Percentiles rank a stretch among this genome's conserved stretches.
Conservation (phyloP, 2,329 filamentous ascomycete species). For the Aspergillus thermomutatus region DNA sequence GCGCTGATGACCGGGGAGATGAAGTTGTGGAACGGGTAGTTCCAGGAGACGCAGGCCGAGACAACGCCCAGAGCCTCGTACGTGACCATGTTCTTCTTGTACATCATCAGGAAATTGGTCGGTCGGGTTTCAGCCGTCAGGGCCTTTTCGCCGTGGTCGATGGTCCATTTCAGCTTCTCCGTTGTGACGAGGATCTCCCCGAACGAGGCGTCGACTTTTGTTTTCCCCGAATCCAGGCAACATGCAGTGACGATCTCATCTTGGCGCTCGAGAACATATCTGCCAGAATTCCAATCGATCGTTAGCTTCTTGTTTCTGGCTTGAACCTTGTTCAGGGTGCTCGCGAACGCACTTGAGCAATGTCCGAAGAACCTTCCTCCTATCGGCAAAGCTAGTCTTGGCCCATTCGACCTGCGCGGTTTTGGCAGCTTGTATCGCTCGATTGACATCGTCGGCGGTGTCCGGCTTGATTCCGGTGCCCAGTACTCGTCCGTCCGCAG, state of each 20-base stretch:
- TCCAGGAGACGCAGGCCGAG: constrained; percentile 92
- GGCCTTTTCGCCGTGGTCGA: constrained; percentile 82
- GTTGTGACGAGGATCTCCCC: constrained; percentile 92
- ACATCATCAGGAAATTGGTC: constrained; percentile 89
- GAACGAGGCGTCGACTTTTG: constrained; percentile 87
- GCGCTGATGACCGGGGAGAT: constrained; percentile 86
- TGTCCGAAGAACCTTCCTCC: constrained; percentile 74
- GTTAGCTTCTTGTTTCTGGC: not conserved
- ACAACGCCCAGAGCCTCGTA: constrained; percentile 95
- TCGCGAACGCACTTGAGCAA: constrained; percentile 58
- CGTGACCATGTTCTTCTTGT: constrained; percentile 85
- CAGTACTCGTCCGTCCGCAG: constrained; percentile 81
- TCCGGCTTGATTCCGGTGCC: constrained; percentile 65
- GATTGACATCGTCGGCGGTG: constrained; percentile 73
- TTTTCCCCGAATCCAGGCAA: constrained; percentile 93
- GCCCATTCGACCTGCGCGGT: constrained; percentile 76
- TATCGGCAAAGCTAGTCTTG: constrained; percentile 70
- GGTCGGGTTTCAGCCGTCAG: constrained; percentile 69
- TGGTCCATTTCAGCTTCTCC: constrained; percentile 93
- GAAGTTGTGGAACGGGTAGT: constrained; percentile 95
- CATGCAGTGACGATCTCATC: constrained; percentile 80
- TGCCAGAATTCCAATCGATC: constrained; percentile 17
- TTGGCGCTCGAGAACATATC: constrained; percentile 81
- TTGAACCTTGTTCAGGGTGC: not conserved
- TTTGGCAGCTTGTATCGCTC: constrained; percentile 68